Conservation (phyloP, 2,329 filamentous ascomycete genomes). For the Fusarium phyllophilum region DNA sequence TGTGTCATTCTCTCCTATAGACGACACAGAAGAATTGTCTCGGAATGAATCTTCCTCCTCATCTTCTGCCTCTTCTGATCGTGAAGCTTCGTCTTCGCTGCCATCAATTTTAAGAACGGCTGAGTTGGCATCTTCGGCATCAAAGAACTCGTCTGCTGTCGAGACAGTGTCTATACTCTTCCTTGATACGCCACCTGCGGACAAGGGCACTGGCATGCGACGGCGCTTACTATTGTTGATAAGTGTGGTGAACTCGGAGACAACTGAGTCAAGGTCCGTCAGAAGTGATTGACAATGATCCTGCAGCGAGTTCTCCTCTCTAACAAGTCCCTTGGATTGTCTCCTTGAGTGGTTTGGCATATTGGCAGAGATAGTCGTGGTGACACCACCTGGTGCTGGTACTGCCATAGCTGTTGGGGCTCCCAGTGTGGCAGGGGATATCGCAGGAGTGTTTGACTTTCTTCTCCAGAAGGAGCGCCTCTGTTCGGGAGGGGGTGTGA, state of each 20-base stretch:
- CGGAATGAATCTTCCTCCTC: constrained; percentile 60
- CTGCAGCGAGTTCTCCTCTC: constrained; percentile 75
- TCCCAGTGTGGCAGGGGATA: constrained; percentile 54
- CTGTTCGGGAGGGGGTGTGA: constrained; percentile 49
- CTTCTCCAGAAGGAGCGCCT: constrained; percentile 91
- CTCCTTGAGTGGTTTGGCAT: constrained; percentile 47
- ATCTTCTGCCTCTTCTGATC: constrained; percentile 63
- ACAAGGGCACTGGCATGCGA: constrained; percentile 65
- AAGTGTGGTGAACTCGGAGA: constrained; percentile 82
- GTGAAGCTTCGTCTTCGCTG: constrained; percentile 73
- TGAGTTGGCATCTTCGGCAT: constrained; percentile 75
- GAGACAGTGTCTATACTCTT: constrained; percentile 83
- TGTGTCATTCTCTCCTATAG: constrained; percentile 68
- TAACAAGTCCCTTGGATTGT: constrained; percentile 51
- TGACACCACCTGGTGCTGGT: constrained; percentile 53
- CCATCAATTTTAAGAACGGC: constrained; percentile 79
- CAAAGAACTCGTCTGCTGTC: constrained; percentile 91
- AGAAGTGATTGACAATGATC: constrained; percentile 87
- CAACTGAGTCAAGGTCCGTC: constrained; percentile 83
- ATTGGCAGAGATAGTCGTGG: constrained; percentile 46
- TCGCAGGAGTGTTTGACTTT: constrained; percentile 71
- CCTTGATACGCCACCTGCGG: constrained; percentile 57
- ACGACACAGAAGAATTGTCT: constrained; percentile 69
- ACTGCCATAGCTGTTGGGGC: constrained; percentile 54
- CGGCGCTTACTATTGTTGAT: constrained; percentile 83